phyloP scores from a whole-genome alignment of 108 stramenopile species.

The Schizochytrium sp. region DNA sequence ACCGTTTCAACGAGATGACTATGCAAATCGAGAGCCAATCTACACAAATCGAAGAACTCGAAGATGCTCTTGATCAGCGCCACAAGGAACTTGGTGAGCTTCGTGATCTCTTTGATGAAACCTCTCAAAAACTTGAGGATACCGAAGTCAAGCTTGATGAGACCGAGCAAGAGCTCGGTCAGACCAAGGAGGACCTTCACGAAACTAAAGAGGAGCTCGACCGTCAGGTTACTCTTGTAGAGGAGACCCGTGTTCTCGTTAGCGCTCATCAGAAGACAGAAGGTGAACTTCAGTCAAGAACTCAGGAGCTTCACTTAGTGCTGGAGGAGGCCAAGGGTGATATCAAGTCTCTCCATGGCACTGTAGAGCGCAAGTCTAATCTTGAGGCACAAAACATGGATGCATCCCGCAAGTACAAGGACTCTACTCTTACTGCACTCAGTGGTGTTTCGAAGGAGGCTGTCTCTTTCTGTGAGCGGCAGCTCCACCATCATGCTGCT shows the following conservation, averaged over 20 bases:
- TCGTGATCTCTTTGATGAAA: slow-evolving; percentile 63
- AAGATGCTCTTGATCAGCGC: not conserved
- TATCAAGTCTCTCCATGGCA: slow-evolving; percentile 29
- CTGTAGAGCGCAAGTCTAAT: slow-evolving; percentile 48
- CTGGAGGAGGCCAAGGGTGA: slow-evolving; percentile 31
- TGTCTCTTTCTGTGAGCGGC: not conserved
- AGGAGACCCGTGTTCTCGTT: slow-evolving; percentile 60
- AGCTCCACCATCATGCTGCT: slow-evolving; percentile 35
- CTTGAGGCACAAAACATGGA: not conserved
- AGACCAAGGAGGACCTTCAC: slow-evolving; percentile 64
- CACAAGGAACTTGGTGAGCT: slow-evolving; percentile 68
- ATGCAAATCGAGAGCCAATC: slow-evolving; percentile 19
- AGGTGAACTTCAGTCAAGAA: slow-evolving; percentile 1
- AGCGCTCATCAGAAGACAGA: slow-evolving; percentile 59
- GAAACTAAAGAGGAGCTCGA: slow-evolving; percentile 46
- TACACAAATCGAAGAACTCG: slow-evolving; percentile 45
- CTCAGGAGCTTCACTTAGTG: not conserved
- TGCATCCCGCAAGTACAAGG: slow-evolving; percentile 6
- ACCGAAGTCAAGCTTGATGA: slow-evolving; percentile 58
- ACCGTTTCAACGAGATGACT: slow-evolving; percentile 73
- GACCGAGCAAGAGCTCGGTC: slow-evolving; percentile 52
- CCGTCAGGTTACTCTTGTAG: not conserved
- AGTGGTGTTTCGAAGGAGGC: not conserved
- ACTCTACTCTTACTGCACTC: not conserved
- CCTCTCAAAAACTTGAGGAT: slow-evolving; percentile 65